Evolutionary conservation across 306 rosid genomes (phyloP).

Genomic region (Bauhinia variegata): DNA sequence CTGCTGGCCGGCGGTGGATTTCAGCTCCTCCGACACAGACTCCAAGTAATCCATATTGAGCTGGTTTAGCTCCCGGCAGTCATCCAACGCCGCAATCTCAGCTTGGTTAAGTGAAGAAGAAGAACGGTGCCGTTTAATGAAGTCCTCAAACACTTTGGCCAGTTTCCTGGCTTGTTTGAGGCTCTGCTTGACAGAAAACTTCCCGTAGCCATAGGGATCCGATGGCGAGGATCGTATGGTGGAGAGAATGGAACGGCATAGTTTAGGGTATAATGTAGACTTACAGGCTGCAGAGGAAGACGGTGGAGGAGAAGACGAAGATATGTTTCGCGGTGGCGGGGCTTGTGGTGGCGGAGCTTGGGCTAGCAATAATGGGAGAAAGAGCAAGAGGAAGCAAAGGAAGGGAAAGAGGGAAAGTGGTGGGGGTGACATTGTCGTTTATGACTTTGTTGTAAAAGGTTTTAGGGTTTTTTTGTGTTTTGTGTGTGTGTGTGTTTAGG

Average conservation of each 20-base stretch:
- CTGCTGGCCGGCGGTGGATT: slow-evolving; percentile 31
- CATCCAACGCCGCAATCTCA: slow-evolving; percentile 55
- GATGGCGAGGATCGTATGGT: slow-evolving; percentile 54
- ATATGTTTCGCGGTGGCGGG: neutral
- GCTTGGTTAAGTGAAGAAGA: slow-evolving; percentile 28
- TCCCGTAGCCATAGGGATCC: slow-evolving; percentile 64
- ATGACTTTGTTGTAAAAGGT: neutral
- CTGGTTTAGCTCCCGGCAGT: slow-evolving; percentile 59
- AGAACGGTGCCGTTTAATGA: slow-evolving; percentile 33
- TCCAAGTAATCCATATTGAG: slow-evolving; percentile 62
- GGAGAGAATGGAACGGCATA: slow-evolving; percentile 75
- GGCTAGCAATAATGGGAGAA: slow-evolving; percentile 36
- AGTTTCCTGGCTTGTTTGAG: slow-evolving; percentile 60
- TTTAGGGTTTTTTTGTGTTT: too few species aligned
- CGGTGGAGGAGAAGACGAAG: neutral
- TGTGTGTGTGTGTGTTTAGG: too few species aligned
- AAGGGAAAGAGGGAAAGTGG: slow-evolving; percentile 5
- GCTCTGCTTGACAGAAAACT: slow-evolving; percentile 69
- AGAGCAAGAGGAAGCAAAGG: slow-evolving; percentile 22
- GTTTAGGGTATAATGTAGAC: slow-evolving; percentile 69
- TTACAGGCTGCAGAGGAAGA: slow-evolving; percentile 58
- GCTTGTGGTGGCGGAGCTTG: slow-evolving; percentile 19
- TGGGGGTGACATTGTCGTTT: slow-evolving; percentile 31
- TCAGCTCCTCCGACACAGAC: slow-evolving; percentile 41
- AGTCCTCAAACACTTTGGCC: slow-evolving; percentile 37